Base-by-base conservation (phyloP, 2,329 filamentous ascomycete genomes). In the Neofusicoccum umdonicola region DNA sequence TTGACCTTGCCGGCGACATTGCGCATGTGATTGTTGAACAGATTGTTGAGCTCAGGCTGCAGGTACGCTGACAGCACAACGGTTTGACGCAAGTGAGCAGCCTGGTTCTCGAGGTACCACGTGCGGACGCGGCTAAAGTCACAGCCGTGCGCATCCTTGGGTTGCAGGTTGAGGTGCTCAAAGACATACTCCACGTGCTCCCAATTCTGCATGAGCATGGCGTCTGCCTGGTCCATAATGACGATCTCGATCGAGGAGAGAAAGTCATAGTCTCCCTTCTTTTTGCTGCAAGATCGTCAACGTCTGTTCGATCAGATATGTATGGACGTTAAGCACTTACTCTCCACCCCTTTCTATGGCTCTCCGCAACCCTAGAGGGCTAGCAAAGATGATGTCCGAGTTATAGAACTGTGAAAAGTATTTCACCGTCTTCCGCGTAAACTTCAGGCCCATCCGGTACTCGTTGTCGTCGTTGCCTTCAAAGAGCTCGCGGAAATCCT, bases 161-260 rank as follows among this genome's bases (percentile, higher is more conserved):
- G 94, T 71, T 96, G 92, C 22, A 90, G 83, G 76, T 99, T 99
- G 67, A 99, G 85, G 75, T 97, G 92, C 67, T 92, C 88, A 73
- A 98, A 93, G 71, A 97, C 90, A 75, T 91, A 91, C 76, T 96
- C 91, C 66, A 97, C 87, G 74, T 99, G 94, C 72, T 97, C 93
- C 93, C 94, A 98, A 76, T 97, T 98, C 77, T 99, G 95, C 93
- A 97, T 97, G 8, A 96, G 86, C 47, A 97, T 85, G 0, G 93
- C 93, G 77, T 98, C 93, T 12, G 92, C 90, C 78, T 98, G 93
- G 76, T 99, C 95, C 66, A 97, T 84, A 52, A 98, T 84, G 37
- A 95, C 88, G 60, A 99, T 79, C 78, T 99, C 95, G 71, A 99
- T 91, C 1, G 94, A 98, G 65, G 91, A 94, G 13, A 99, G 83